Percentiles rank a stretch among this genome's conserved stretches.
Conservation (phyloP, 768 basidiomycete genomes). For the Daedalea quercina region DNA sequence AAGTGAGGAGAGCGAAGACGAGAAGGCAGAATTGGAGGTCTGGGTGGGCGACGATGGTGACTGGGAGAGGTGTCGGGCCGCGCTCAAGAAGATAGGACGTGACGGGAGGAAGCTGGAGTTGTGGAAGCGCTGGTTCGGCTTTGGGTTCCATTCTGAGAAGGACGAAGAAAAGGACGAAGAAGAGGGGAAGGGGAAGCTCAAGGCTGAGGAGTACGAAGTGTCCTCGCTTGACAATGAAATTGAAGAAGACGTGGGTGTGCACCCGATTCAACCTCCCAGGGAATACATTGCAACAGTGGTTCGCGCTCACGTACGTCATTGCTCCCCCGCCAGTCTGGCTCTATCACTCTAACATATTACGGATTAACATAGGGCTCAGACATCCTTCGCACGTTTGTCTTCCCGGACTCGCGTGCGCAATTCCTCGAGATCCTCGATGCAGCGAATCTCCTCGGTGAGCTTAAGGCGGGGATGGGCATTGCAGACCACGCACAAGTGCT, state of each 20-base stretch:
- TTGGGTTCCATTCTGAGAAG: slow-evolving; percentile 8
- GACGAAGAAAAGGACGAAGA: background rate
- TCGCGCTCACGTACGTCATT: slow-evolving; percentile 52
- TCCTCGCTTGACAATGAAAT: slow-evolving; percentile 7
- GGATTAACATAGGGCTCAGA: slow-evolving; percentile 38
- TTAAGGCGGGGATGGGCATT: slow-evolving; percentile 17
- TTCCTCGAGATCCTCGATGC: slow-evolving; percentile 50
- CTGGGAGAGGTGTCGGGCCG: slow-evolving; percentile 49
- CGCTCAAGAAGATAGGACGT: slow-evolving; percentile 46
- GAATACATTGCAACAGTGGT: slow-evolving; percentile 47
- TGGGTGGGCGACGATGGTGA: slow-evolving; percentile 57
- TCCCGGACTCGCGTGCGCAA: slow-evolving; percentile 67
- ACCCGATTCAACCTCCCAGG: slow-evolving; percentile 22
- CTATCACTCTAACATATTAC: background rate
- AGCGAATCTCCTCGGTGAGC: slow-evolving; percentile 34
- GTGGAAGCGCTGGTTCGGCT: slow-evolving; percentile 66
- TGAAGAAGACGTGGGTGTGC: slow-evolving; percentile 6
- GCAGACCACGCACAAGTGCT: slow-evolving; percentile 22
- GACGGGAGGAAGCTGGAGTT: slow-evolving; percentile 75
- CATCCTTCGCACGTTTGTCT: slow-evolving; percentile 57
- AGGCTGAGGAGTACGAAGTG: background rate
- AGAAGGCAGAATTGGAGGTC: slow-evolving; percentile 16
- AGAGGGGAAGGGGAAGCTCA: slow-evolving; percentile 13
- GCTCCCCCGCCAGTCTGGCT: no score
- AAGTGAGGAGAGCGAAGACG: slow-evolving; percentile 23